Conservation (phyloP, 129 eudicot genomes). For the Chrysanthemum makinoi region DNA sequence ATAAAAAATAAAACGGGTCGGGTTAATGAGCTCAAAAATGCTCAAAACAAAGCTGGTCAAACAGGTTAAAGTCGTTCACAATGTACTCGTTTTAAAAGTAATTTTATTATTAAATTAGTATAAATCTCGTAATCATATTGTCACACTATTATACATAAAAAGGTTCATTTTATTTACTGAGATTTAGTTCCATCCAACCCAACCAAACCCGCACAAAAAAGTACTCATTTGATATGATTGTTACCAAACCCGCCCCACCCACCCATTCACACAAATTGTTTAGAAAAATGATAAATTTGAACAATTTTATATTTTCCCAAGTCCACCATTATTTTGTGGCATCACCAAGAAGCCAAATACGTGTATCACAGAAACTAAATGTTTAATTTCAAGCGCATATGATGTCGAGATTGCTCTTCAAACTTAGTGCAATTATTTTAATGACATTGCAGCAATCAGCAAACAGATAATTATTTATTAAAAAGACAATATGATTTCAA, state of each 20-base stretch:
- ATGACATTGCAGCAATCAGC: constrained; percentile 32
- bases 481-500: constrained; percentile 11
- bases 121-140: background rate
- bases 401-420: background rate
- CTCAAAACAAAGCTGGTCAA: too few relatives aligned
- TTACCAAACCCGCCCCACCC: background rate
- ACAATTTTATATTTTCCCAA: background rate
- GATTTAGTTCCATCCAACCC: too few relatives aligned
- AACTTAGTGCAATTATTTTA: constrained; percentile 20
- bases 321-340: background rate
- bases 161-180: too few relatives aligned
- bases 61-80: too few relatives aligned
- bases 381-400: background rate
- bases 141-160: background rate
- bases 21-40: too few relatives aligned
- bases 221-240: too few relatives aligned
- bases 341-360: constrained; percentile 7
- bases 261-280: background rate
- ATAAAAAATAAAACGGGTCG: too few relatives aligned
- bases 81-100: background rate
- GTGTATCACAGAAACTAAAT: constrained; percentile 3
- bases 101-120: background rate
- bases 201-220: too few relatives aligned
- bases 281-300: background rate
- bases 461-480: constrained; percentile 14